Evolutionary conservation across 2,329 filamentous ascomycete species (phyloP), one percentile per base, ranked within the genome.

Genomic region (Aspergillus calidoustus): DNA sequence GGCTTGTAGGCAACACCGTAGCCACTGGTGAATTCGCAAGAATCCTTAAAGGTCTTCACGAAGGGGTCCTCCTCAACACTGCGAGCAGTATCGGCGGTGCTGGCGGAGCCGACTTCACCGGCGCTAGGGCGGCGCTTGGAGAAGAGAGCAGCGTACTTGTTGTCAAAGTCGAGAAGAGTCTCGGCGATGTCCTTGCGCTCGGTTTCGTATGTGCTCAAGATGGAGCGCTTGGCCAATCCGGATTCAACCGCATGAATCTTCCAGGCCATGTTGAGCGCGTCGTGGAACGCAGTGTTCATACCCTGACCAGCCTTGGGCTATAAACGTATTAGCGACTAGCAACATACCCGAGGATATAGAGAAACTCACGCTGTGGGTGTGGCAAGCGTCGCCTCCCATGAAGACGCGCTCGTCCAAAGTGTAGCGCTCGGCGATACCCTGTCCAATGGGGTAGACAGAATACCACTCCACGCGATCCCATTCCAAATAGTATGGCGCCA

Each of bases 161-260:
- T 89, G 76, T 97, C 93, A 72, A 97, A 97, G 73, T 90, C 84
- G 13, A 97, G 83, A 0, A 97, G 85, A 11, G 87, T 91, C 77
- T 97, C 91, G 5, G 94, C 94, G 47, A 96, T 89, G 60, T 90
- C 84, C 74, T 91, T 93, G 60, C 93, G 89, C 78, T 97, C 93
- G 2, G 85, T 83, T 79, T 97, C 92, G 75, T 97, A 98, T 0
- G 93, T 95, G 64, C 88, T 86, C 54, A 98, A 84, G 19, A 95
- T 83, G 3, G 86, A 86, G 63, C 91, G 89, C 31, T 88, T 80
- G 1, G 92, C 91, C 68, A 96, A 91, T 13, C 92, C 92, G 28
- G 85, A 84, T 74, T 97, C 93, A 9, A 97, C 94, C 41, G 91
- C 88, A 74, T 97, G 93, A 55, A 97, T 91, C 81, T 98, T 98